Evolutionary conservation across 2,329 filamentous ascomycete species (phyloP).

Genomic region (Pseudogymnoascus sp.): DNA sequence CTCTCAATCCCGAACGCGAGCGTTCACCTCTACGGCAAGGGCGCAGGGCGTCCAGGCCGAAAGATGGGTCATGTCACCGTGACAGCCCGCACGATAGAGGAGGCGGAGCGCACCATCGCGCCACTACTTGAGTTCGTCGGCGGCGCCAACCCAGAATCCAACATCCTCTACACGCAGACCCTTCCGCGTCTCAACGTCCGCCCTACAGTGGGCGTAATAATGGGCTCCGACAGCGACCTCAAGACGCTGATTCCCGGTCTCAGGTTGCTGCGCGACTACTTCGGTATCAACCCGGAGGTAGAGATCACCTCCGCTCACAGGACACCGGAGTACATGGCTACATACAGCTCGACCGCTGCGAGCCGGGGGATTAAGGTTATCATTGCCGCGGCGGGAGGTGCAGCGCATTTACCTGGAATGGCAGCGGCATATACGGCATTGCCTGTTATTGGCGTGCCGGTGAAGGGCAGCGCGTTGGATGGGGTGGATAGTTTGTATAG

Average conservation of each 20-base stretch:
- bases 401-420: constrained; percentile 71
- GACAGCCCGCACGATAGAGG: constrained; percentile 58
- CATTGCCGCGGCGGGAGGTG: constrained; percentile 69
- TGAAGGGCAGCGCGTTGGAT: constrained; percentile 66
- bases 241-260: constrained; percentile 59
- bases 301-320: constrained; percentile 76
- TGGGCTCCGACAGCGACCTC: constrained; percentile 77
- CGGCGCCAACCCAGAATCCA: constrained; percentile 32
- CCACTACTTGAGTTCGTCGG: constrained; percentile 62
- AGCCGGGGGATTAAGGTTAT: constrained; percentile 63
- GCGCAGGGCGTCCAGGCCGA: constrained; percentile 67
- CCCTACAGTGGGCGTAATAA: constrained; percentile 68
- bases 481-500: constrained; percentile 64
- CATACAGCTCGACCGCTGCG: constrained; percentile 57
- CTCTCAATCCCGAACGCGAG: constrained; percentile 51
- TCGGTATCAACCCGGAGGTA: constrained; percentile 63
- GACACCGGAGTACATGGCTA: constrained; percentile 63
- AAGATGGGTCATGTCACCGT: constrained; percentile 96
- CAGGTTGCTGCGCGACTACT: constrained; percentile 54
- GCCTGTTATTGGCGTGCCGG: constrained; percentile 71
- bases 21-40: constrained; percentile 89
- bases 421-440: constrained; percentile 61
- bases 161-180: constrained; percentile 12
- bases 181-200: constrained; percentile 16
- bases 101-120: constrained; percentile 61